Evolutionary conservation across 805 yeast species (phyloP), one percentile per base, ranked within the genome.

Genomic region (Jamesozyma hellenica): DNA sequence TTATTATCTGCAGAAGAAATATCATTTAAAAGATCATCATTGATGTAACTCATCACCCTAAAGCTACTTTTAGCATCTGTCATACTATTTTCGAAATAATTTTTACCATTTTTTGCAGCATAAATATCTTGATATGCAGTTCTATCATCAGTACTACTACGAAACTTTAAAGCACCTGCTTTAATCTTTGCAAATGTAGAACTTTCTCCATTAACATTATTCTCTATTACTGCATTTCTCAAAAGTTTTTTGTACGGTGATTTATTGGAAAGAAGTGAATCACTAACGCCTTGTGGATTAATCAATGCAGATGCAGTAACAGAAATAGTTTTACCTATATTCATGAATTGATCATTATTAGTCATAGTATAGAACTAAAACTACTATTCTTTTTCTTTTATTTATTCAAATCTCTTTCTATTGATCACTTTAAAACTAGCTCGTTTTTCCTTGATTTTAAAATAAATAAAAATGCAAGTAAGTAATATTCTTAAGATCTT

Each of bases 1-100:
- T 18, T 18, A 6, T 6, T 47, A 13, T 19, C 21, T 14, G 32
- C 26, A 7, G 53, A 56, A 1, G 84, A 83, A 14, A 79, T 58
- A 37, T 77, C 75, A 7, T 60, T 53, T 27, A 82, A 62, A 45
- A 81, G 50, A 28, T 78, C 83, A 47, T 77, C 83, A 14, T 82
- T 72, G n/a, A 81, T 64, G 37, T 68, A 61, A 25, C 73, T 66
- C 40, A 75, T 60, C 23, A 74, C 73, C 45, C 71, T 67, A 39
- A 65, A 71, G 10, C 68, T 67, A 15, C 68, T 60, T 44, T 66
- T 70, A 2, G 66, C 56, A 36, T 51, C 45, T 14, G 53, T 51
- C 40, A 56, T 54, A 21, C 47, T 64, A 54, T 55, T 63, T 49
- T 52, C 65, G 61, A 60, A 71, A 53, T 48, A 65, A 36, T 49